A percentile compares a stretch with the other conserved stretches of the same genome.
These are phyloP conservation scores for Gossypium mustelinum DNA, from an alignment of 345 rosid genomes.

Conservation along the genomic window DNA sequence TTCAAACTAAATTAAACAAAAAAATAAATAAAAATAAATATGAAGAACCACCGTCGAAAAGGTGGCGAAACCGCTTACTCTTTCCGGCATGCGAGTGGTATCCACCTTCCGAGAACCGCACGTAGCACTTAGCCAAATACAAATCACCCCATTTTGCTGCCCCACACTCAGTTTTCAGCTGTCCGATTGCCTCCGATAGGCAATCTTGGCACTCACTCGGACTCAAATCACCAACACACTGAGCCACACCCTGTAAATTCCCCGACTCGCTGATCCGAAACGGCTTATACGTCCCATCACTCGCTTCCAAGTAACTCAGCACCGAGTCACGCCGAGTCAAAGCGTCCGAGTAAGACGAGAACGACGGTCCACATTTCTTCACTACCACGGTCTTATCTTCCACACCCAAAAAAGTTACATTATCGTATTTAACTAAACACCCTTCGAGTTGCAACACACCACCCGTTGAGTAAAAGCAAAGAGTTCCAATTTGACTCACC, in stretches of 20 bases:
- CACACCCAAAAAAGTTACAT: conserved; percentile 56
- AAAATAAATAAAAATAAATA: conserved; percentile 9
- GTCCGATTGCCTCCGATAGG: conserved; percentile 65
- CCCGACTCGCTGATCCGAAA: conserved; percentile 58
- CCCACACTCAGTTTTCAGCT: conserved; percentile 56
- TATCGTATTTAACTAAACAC: conserved; percentile 70
- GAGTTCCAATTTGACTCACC: conserved; percentile 44
- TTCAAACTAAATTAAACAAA: conserved; percentile 14
- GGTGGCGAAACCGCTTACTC: conserved; percentile 40
- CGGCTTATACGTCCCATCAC: conserved; percentile 39
- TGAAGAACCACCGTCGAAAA: conserved; percentile 24
- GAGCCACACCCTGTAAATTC: conserved; percentile 50
- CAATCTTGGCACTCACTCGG: conserved; percentile 76
- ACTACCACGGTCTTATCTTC: conserved; percentile 65
- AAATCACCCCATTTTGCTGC: conserved; percentile 62
- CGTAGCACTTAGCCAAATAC: conserved; percentile 88
- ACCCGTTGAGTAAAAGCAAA: conserved; percentile 53
- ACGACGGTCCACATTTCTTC: conserved; percentile 61
- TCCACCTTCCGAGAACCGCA: conserved; percentile 53
- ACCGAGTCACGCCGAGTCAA: conserved; percentile 51
- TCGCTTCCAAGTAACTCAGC: conserved; percentile 40
- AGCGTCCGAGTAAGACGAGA: conserved; percentile 39
- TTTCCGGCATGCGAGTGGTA: conserved; percentile 40
- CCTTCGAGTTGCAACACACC: conserved; percentile 73
- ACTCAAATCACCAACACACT: conserved; percentile 79